Evolutionary conservation across 129 eudicot species (phyloP).

Genomic region (Helianthus tuberosus): DNA sequence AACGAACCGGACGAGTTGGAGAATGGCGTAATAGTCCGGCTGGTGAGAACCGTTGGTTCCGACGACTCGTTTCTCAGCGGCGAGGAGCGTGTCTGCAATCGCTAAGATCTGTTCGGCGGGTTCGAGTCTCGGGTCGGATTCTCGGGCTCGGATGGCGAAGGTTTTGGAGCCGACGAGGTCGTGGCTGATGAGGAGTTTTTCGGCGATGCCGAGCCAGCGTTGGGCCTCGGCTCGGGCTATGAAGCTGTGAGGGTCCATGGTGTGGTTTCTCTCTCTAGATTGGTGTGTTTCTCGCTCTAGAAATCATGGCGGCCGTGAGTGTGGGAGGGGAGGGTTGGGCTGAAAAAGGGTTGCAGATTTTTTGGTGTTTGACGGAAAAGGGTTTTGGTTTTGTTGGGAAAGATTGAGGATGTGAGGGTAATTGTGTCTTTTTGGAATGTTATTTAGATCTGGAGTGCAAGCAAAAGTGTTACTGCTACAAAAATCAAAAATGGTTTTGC

Average conservation of each 20-base stretch:
- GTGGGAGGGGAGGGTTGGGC: not conserved
- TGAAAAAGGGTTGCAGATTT: constrained; percentile 19
- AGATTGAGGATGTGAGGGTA: constrained; percentile 2
- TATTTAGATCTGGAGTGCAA: too few species aligned
- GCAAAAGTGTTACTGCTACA: too few species aligned
- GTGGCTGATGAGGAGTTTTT: constrained; percentile 66
- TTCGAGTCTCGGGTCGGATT: constrained; percentile 72
- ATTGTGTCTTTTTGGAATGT: not conserved
- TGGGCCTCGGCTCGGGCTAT: constrained; percentile 73
- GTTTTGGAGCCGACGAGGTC: constrained; percentile 80
- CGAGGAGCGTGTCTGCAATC: constrained; percentile 72
- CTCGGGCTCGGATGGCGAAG: constrained; percentile 89
- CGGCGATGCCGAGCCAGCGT: constrained; percentile 84
- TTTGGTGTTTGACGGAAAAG: constrained; percentile 29
- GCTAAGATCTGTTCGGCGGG: constrained; percentile 84
- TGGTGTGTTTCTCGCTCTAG: constrained; percentile 11
- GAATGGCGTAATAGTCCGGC: constrained; percentile 68
- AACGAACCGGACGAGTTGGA: constrained; percentile 57
- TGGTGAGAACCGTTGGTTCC: constrained; percentile 38
- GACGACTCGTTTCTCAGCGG: constrained; percentile 64
- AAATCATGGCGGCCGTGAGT: constrained; percentile 15
- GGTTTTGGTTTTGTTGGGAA: constrained; percentile 8
- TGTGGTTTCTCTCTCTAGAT: constrained; percentile 20
- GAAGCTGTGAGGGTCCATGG: constrained; percentile 68
- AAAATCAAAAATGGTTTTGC: too few species aligned